phyloP scores from a whole-genome alignment of 257 asterid genomes.

The Scutellaria barbata region DNA sequence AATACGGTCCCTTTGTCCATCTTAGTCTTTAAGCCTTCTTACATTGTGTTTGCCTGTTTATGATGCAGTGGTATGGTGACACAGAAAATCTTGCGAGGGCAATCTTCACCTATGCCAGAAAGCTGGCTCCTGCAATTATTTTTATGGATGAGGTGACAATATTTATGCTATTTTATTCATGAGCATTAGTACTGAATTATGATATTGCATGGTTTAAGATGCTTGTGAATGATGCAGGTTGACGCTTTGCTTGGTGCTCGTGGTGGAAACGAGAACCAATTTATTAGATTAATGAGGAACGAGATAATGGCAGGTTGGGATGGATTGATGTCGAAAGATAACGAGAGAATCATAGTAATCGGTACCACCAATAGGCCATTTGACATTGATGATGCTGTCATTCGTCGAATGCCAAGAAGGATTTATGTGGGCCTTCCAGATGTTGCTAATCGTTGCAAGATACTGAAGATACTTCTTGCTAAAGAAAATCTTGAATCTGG shows the following conservation, averaged over 20 bases:
- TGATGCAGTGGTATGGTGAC: conserved; percentile 98
- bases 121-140: conserved; percentile 93
- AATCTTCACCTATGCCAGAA: conserved; percentile 95
- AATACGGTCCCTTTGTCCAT: not conserved
- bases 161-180: too few species aligned
- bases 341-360: conserved; percentile 88
- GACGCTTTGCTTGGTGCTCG: conserved; percentile 99
- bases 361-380: conserved; percentile 99
- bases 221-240: conserved; percentile 56
- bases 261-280: too few species aligned
- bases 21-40: not conserved
- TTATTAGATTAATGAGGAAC: too few species aligned
- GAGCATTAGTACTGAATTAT: too few species aligned
- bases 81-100: conserved; percentile 96
- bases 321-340: conserved; percentile 94
- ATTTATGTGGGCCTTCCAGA: conserved; percentile 96
- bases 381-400: conserved; percentile 99
- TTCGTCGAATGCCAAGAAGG: conserved; percentile 97
- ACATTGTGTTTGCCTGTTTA: conserved; percentile 32
- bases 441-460: conserved; percentile 83
- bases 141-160: conserved; percentile 87
- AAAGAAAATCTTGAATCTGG: conserved; percentile 76
- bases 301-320: conserved; percentile 99
- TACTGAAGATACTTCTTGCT: conserved; percentile 80
- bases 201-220: conserved; percentile 8